A percentile compares a stretch with the other conserved stretches of the same genome.
Conservation (phyloP, 108 stramenopile genomes). For the Pinguiococcus pyrenoidosus region DNA sequence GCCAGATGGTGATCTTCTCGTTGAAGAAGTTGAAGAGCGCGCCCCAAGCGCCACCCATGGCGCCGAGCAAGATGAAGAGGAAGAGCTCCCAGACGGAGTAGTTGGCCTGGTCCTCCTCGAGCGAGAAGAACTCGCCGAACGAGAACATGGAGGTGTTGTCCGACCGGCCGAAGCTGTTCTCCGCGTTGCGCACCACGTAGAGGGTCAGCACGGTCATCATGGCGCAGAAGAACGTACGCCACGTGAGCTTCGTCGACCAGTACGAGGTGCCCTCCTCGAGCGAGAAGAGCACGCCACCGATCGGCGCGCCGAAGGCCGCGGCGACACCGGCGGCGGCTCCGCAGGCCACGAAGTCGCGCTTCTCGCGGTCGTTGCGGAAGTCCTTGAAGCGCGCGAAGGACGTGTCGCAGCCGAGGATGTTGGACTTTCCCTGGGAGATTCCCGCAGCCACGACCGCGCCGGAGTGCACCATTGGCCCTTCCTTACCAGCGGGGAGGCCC, state of each 20-base stretch:
- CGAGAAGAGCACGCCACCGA: constrained; percentile 68
- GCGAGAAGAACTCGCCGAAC: constrained; percentile 64
- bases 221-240: constrained; percentile 87
- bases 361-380: constrained; percentile 64
- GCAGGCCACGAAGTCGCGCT: constrained; percentile 67
- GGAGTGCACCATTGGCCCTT: constrained; percentile 78
- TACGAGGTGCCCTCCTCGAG: constrained; percentile 77
- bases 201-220: constrained; percentile 70
- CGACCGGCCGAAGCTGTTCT: constrained; percentile 62
- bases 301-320: constrained; percentile 69
- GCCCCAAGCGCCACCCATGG: constrained; percentile 80
- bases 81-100: constrained; percentile 71
- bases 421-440: constrained; percentile 72
- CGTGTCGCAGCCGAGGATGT: constrained; percentile 70
- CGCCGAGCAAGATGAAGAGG: constrained; percentile 72
- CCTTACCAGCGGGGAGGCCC: constrained; percentile 89
- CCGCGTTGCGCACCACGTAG: constrained; percentile 56
- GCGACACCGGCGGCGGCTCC: constrained; percentile 76
- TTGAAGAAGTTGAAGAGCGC: constrained; percentile 87
- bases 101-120: constrained; percentile 23
- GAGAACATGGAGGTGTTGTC: constrained; percentile 79
- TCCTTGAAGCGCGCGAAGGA: constrained; percentile 75
- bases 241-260: constrained; percentile 70
- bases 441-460: constrained; percentile 60
- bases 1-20: constrained; percentile 72